Evolutionary conservation across 306 rosid species (phyloP).

Genomic region (Hippophae tibetana): DNA sequence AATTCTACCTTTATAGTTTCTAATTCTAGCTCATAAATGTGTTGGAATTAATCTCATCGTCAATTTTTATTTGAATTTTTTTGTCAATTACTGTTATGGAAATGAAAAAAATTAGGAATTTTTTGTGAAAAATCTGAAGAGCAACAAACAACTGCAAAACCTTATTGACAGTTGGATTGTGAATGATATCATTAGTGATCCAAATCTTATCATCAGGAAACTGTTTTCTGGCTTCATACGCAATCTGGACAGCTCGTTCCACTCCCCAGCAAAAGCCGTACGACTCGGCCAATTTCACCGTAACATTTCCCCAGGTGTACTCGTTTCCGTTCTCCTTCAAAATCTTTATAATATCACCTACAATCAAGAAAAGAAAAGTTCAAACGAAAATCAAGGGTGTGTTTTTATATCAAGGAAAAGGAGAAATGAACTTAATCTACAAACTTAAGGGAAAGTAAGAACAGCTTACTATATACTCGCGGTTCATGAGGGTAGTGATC

Average conservation of each 20-base stretch:
- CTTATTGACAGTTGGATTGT: conserved; percentile 92
- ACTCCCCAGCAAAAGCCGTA: conserved; percentile 99
- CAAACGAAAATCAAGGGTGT: background rate
- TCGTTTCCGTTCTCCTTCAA: conserved; percentile 67
- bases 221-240: conserved; percentile 94
- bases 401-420: background rate
- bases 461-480: conserved; percentile 65
- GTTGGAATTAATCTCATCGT: too few relatives aligned
- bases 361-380: conserved; percentile 12
- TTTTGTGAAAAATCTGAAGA: background rate
- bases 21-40: too few relatives aligned
- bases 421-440: background rate
- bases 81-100: background rate
- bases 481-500: conserved; percentile 76
- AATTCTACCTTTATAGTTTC: too few relatives aligned
- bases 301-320: conserved; percentile 86
- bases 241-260: conserved; percentile 96
- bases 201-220: conserved; percentile 74
- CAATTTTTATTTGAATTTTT: background rate
- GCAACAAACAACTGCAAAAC: conserved; percentile 18
- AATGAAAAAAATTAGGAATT: background rate
- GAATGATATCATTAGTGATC: conserved; percentile 94
- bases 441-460: background rate
- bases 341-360: conserved; percentile 81
- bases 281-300: conserved; percentile 85